Base-by-base conservation (phyloP, 2,329 filamentous ascomycete genomes). In the Trichoderma guizhouense region DNA sequence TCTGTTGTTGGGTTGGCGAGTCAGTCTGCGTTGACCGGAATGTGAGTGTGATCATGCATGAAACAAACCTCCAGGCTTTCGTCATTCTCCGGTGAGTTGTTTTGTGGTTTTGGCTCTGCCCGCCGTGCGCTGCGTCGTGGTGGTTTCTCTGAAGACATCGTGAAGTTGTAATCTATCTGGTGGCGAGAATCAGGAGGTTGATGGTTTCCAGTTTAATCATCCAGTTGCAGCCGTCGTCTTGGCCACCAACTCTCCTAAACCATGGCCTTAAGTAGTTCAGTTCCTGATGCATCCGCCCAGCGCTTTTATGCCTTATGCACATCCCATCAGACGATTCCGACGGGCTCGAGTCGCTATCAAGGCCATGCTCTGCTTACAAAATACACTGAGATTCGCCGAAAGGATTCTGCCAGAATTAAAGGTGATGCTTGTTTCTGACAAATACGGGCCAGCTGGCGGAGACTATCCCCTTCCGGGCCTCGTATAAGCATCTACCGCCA, bases 61-160 rank as follows among this genome's bases (percentile, higher is more conserved):
- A 5, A 15, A 69, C 65, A 60, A 32, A 60, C 65, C 53, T 69
- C 65, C 6, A 69, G n/a, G n/a, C 65, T 69, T 43, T 43, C 65
- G 9, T 61, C 65, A 14, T 61, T 60, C 6, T 30, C 53, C 8
- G 26, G 14, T 21, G 18, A 36, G 11, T 47, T 34, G 5, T 15
- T 39, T n/a, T 60, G 53, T 11, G 65, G 5, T 12, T n/a, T 39
- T 12, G 34, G 11, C 7, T 36, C 51, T 34, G 55, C 12, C 26
- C 55, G 53, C 7, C 65, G 65, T 9, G 24, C 18, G 55, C 24
- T 34, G 34, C 65, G 65, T 8, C 65, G 65, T 24, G 65, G 36
- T 26, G 65, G 36, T 26, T 58, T 39, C 34, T 47, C 53, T 34
- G 65, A 47, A 32, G 51, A 18, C 65, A 68, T 60, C n/a, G 39